phyloP scores from a whole-genome alignment of 768 basidiomycete genomes.

The Boletus subcaerulescens region DNA sequence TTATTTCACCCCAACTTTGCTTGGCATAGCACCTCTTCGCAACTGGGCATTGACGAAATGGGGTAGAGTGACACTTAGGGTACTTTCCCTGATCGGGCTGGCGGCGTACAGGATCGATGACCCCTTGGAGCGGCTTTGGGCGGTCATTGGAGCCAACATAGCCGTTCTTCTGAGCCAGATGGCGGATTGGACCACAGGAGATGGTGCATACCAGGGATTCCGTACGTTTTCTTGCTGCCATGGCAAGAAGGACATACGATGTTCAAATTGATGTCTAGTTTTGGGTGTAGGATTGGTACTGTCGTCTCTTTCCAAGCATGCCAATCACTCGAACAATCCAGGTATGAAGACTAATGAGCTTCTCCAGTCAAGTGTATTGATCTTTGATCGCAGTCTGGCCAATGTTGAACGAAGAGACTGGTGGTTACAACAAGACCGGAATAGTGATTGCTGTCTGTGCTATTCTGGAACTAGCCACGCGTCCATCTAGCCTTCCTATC shows the following conservation, averaged over 20 bases:
- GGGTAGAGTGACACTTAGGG: conserved; percentile 49
- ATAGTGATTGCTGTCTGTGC: conserved; percentile 56
- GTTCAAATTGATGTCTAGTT: conserved; percentile 40
- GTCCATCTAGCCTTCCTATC: conserved; percentile 28
- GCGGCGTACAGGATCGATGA: conserved; percentile 50
- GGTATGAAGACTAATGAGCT: conserved; percentile 33
- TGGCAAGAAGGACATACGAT: neutral
- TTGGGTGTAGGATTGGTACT: conserved; percentile 63
- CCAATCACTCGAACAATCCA: conserved; percentile 80
- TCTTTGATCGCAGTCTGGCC: conserved; percentile 62
- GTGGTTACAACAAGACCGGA: conserved; percentile 69
- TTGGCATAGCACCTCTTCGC: conserved; percentile 46
- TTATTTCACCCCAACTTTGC: conserved; percentile 64
- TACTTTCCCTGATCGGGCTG: conserved; percentile 50
- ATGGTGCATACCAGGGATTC: conserved; percentile 46
- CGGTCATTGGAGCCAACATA: conserved; percentile 54
- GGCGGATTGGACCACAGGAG: conserved; percentile 50
- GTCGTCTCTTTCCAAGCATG: conserved; percentile 68
- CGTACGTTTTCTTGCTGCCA: conserved; percentile 34
- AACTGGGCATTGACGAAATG: conserved; percentile 44
- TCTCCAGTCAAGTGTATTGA: neutral
- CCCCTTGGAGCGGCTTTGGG: conserved; percentile 52
- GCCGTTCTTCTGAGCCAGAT: conserved; percentile 47
- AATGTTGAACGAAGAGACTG: conserved; percentile 60
- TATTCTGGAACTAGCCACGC: conserved; percentile 51